Conservation (phyloP, 108 stramenopile species). For the Cyclotella baltica region DNA sequence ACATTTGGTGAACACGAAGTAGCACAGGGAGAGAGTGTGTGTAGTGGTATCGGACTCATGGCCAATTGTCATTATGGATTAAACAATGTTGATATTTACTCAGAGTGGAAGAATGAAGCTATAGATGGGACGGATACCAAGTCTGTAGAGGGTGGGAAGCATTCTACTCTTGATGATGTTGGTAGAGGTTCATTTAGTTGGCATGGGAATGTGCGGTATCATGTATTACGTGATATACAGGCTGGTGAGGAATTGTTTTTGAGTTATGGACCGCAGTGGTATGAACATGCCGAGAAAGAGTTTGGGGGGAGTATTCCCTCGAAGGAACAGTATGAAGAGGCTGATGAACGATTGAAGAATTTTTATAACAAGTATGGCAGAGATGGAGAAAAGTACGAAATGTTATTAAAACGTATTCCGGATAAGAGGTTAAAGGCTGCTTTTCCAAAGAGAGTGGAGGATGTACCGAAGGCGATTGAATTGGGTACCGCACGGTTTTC, state of each 20-base stretch:
- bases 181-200: constrained; percentile 62
- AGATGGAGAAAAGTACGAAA: constrained; percentile 4
- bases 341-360: constrained; percentile 11
- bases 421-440: constrained; percentile 25
- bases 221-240: constrained; percentile 42
- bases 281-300: constrained; percentile 32
- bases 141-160: background rate
- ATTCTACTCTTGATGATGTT: constrained; percentile 41
- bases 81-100: constrained; percentile 36
- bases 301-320: constrained; percentile 50
- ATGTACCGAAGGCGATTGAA: constrained; percentile 7
- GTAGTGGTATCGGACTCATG: constrained; percentile 63
- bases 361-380: background rate
- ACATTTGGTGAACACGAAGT: constrained; percentile 37
- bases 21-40: constrained; percentile 31
- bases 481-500: constrained; percentile 39
- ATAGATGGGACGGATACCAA: constrained; percentile 26
- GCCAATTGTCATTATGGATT: constrained; percentile 63
- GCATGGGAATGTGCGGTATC: constrained; percentile 45
- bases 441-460: constrained; percentile 34
- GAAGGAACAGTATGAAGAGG: constrained; percentile 41
- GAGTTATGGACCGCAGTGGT: constrained; percentile 73
- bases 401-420: background rate
- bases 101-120: background rate
- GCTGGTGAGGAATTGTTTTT: constrained; percentile 75